phyloP scores from a whole-genome alignment of 345 rosid species.

The Eucalyptus erythrocorys region DNA sequence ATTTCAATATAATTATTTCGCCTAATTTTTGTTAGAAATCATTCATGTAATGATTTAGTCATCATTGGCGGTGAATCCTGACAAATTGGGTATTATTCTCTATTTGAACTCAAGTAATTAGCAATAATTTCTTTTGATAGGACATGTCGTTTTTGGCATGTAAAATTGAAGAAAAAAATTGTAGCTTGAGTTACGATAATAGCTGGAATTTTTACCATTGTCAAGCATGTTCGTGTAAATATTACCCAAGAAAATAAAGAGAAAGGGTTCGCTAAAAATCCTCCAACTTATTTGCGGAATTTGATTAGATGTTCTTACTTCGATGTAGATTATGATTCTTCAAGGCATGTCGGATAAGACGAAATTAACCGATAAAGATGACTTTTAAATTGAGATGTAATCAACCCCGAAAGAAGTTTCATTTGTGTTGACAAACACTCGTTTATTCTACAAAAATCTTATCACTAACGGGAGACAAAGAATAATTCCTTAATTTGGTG shows the following conservation, averaged over 20 bases:
- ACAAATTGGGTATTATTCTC: not conserved
- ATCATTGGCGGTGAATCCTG: rapidly evolving
- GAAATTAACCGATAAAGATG: not conserved
- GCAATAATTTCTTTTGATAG: not conserved
- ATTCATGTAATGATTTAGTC: rapidly evolving
- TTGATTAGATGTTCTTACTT: not conserved
- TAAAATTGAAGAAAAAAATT: not conserved
- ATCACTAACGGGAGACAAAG: not conserved
- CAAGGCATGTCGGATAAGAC: not conserved
- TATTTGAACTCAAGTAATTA: not conserved
- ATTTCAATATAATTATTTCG: rapidly evolving
- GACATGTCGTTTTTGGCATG: not conserved
- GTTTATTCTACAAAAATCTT: not conserved
- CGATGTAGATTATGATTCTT: not conserved
- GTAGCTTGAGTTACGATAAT: not conserved
- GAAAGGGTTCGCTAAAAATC: not conserved
- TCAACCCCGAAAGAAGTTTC: not conserved
- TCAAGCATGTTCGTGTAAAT: not conserved
- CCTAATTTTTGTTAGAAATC: rapidly evolving
- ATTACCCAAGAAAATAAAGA: not conserved
- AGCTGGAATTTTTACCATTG: not conserved
- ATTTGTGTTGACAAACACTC: not conserved
- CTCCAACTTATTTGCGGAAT: not conserved
- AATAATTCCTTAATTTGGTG: not conserved
- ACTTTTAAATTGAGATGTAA: not conserved